Conservation (phyloP, 1,284 basidiomycete species). For the Omphalotus olearius region DNA sequence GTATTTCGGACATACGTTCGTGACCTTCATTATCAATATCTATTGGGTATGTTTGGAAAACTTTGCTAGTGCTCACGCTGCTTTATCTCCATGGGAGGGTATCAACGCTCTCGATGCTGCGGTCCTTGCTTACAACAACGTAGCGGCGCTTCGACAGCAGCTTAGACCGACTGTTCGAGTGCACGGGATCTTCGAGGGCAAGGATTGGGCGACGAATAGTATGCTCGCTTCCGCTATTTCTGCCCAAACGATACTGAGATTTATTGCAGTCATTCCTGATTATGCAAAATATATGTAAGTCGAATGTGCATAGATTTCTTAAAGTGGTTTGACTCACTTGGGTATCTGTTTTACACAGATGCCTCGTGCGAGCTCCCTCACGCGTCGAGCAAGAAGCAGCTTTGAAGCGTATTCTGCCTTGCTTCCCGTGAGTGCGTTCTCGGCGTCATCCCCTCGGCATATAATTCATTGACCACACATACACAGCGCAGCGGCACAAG, state of each 20-base stretch:
- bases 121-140: slow-evolving; percentile 65
- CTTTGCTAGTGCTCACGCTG: slow-evolving; percentile 55
- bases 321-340: not conserved
- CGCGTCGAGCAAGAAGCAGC: slow-evolving; percentile 54
- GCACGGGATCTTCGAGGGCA: slow-evolving; percentile 62
- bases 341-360: slow-evolving; percentile 29
- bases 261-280: slow-evolving; percentile 68
- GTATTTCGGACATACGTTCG: slow-evolving; percentile 58
- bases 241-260: not conserved
- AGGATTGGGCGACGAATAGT: slow-evolving; percentile 62
- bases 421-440: slow-evolving; percentile 58
- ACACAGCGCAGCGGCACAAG: slow-evolving; percentile 60
- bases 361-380: slow-evolving; percentile 70
- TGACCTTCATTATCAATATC: not conserved
- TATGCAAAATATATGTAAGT: slow-evolving; percentile 60
- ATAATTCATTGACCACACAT: not conserved
- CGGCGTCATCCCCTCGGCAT: not conserved
- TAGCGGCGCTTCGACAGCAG: slow-evolving; percentile 73
- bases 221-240: slow-evolving; percentile 13
- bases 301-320: too few relatives aligned
- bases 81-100: slow-evolving; percentile 70
- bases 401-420: slow-evolving; percentile 54
- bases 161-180: slow-evolving; percentile 58
- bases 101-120: slow-evolving; percentile 76
- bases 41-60: not conserved